phyloP scores from a whole-genome alignment of 306 rosid species.

The Quercus alba region DNA sequence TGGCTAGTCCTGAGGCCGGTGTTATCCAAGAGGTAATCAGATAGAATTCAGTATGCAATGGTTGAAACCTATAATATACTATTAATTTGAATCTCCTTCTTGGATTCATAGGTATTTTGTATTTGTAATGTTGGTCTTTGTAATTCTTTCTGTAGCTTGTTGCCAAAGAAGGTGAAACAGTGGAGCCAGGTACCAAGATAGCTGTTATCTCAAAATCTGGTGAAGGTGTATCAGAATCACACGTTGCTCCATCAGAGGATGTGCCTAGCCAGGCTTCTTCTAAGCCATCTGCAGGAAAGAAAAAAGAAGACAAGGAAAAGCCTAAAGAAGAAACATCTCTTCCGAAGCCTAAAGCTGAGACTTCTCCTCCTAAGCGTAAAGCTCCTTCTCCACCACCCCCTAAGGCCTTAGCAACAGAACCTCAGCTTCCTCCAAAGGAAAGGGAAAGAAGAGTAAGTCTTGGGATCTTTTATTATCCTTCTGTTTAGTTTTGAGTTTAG shows the following conservation, averaged over 20 bases:
- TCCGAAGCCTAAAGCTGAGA: constrained; percentile 28
- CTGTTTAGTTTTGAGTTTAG: neutral
- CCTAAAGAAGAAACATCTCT: constrained; percentile 34
- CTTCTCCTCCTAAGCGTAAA: constrained; percentile 31
- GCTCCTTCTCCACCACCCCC: constrained; percentile 37
- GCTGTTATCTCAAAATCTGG: constrained; percentile 58
- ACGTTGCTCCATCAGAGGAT: constrained; percentile 40
- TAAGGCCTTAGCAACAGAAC: constrained; percentile 20
- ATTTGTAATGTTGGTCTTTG: neutral
- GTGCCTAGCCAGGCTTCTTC: constrained; percentile 17
- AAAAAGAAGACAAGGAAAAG: constrained; percentile 25
- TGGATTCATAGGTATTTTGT: neutral
- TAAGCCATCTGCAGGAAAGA: constrained; percentile 37
- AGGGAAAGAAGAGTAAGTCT: constrained; percentile 65
- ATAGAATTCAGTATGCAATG: neutral
- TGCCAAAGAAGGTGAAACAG: constrained; percentile 60
- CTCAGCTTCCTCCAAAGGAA: constrained; percentile 39
- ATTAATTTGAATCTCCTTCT: neutral
- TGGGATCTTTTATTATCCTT: constrained; percentile 4
- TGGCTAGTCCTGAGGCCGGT: constrained; percentile 57
- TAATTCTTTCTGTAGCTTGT: constrained; percentile 33
- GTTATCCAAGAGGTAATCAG: constrained; percentile 41
- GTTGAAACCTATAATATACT: neutral
- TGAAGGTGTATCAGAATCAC: constrained; percentile 34
- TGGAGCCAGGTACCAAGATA: constrained; percentile 59